Base-by-base conservation (phyloP, 2,329 filamentous ascomycete genomes). In the Fonsecaea nubica region DNA sequence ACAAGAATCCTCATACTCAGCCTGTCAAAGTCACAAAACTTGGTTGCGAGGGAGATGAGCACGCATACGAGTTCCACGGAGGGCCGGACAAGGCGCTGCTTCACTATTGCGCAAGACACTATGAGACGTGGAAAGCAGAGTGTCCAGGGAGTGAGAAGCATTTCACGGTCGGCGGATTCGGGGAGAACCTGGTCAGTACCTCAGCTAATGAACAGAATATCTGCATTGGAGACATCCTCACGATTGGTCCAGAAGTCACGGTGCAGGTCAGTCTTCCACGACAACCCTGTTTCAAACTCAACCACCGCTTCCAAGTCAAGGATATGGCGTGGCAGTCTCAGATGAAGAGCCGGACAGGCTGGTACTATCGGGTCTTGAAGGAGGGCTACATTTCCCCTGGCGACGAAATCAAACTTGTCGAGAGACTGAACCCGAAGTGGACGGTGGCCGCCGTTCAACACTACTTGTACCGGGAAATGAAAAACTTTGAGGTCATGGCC, bases 261-360 rank as follows among this genome's bases (percentile, higher is more conserved):
- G 79, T 89, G 0, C 85, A 90, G 71, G 84, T 90, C 32, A 85
- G 83, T 68, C 78, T 89, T 25, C 88, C 87, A 0, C 82, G 88
- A 10, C 84, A 87, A 70, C 88, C 88, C 10, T 90, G 88, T 77
- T 90, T 85, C 78, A 90, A 90, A 73, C 82, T 90, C 6, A 90
- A 90, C 73, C 87, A 89, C 71, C 86, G 88, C 0, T 90, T 90
- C 75, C 81, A 84, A 35, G 77, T 89, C 7, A 86, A 85, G 71
- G 84, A 87, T 68, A 89, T 90, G 75, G 85, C 87, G 3, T 83
- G 83, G 0, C 78, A 81, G 21, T 85, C 86, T 0, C 88, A 85
- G 76, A 80, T 82, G 68, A 79, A 78, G 1, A 84, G 85, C 64
- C 82, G 87, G 0, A 89, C 87, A 0, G 88, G 88, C 0, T 90